Evolutionary conservation across 2,329 filamentous ascomycete genomes (phyloP).

Genomic region (Colletotrichum tabaci): DNA sequence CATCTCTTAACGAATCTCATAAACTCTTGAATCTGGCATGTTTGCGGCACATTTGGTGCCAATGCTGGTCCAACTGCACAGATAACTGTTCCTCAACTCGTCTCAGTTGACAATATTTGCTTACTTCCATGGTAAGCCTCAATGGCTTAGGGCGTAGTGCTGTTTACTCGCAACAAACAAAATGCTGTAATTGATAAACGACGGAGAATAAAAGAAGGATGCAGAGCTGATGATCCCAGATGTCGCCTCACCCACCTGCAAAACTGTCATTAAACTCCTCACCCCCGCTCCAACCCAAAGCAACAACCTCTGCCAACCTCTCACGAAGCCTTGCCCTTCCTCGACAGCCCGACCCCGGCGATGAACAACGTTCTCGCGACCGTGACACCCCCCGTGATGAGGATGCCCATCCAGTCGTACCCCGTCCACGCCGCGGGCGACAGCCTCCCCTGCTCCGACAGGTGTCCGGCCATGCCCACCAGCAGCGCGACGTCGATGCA

Average conservation of each 20-base stretch:
- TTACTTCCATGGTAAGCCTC: no score
- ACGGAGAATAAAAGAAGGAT: not conserved
- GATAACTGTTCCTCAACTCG: no score
- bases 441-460: slow-evolving; percentile 41
- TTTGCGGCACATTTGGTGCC: no score
- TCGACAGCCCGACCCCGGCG: not conserved
- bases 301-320: not conserved
- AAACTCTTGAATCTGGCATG: no score
- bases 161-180: no score
- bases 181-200: no score
- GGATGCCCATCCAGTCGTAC: slow-evolving; percentile 10
- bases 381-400: slow-evolving; percentile 7
- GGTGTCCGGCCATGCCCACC: slow-evolving; percentile 38
- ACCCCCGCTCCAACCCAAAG: not conserved
- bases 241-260: no score
- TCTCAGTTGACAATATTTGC: no score
- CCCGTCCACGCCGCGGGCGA: slow-evolving; percentile 28
- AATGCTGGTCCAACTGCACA: no score
- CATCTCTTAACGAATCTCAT: no score
- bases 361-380: slow-evolving; percentile 1
- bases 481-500: slow-evolving; percentile 44
- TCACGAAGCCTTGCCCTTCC: not conserved
- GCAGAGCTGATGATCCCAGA: no score
- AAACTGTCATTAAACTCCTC: not conserved
- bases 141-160: no score